These are phyloP conservation scores for Brassica napus DNA, from an alignment of 345 rosid species.

Conservation along the genomic window Da-Ae NC_063448.1:1498001-1498500, in stretches of 20 bases:
- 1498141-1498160: slow-evolving; percentile 6
- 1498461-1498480: slow-evolving; percentile 19
- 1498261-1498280: slow-evolving; percentile 21
- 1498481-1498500: not conserved
- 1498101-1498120: not conserved
- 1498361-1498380: not conserved
- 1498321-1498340: not conserved
- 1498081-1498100: not conserved
- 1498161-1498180: slow-evolving; percentile 12
- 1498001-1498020: not conserved
- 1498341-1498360: not conserved
- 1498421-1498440: slow-evolving; percentile 16
- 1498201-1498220: slow-evolving; percentile 35
- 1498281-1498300: not conserved
- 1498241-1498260: slow-evolving; percentile 18
- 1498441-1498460: slow-evolving; percentile 5
- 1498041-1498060: not conserved
- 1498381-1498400: slow-evolving; percentile 17
- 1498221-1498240: slow-evolving; percentile 23
- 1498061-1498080: slow-evolving; percentile 9
- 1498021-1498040: not conserved
- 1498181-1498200: slow-evolving; percentile 24
- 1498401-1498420: slow-evolving; percentile 25
- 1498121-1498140: not conserved
- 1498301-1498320: not conserved